Percentiles rank a stretch among this genome's conserved stretches.
Conservation (phyloP, 352 stramenopile genomes). For the Ophiocytium majus region DNA sequence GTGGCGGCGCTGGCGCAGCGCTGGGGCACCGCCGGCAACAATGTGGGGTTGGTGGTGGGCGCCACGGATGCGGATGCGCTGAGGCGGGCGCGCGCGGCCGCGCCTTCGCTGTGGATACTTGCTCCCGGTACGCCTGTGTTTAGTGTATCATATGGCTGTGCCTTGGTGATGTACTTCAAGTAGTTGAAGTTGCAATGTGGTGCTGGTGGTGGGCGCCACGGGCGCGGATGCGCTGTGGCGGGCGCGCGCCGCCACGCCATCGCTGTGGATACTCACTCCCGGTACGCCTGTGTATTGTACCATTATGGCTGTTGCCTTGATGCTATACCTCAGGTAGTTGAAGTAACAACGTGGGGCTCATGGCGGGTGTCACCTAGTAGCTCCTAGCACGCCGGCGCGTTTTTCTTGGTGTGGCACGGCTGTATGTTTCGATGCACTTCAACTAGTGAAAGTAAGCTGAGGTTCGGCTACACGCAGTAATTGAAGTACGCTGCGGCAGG, state of each 20-base stretch:
- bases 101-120: conserved; percentile 91
- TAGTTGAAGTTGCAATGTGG: no score
- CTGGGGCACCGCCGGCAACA: conserved; percentile 65
- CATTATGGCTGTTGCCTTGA: not conserved
- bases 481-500: conserved; percentile 77
- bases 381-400: no score
- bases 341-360: conserved; percentile 89
- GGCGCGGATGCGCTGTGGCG: conserved; percentile 80
- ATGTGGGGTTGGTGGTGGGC: conserved; percentile 93
- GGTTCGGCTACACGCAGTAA: no score
- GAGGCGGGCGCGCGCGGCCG: conserved; percentile 70
- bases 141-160: no score
- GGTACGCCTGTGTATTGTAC: conserved; percentile 86
- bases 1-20: conserved; percentile 51
- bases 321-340: no score
- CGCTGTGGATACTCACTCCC: conserved; percentile 94
- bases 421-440: no score
- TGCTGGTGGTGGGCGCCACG: conserved; percentile 95
- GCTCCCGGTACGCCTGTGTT: conserved; percentile 89
- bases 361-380: conserved; percentile 93
- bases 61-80: conserved; percentile 90
- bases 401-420: no score
- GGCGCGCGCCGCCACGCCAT: conserved; percentile 72
- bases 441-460: no score
- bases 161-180: not conserved